phyloP scores from a whole-genome alignment of 208 protist genomes.

The Trypanosoma cruzi region DNA sequence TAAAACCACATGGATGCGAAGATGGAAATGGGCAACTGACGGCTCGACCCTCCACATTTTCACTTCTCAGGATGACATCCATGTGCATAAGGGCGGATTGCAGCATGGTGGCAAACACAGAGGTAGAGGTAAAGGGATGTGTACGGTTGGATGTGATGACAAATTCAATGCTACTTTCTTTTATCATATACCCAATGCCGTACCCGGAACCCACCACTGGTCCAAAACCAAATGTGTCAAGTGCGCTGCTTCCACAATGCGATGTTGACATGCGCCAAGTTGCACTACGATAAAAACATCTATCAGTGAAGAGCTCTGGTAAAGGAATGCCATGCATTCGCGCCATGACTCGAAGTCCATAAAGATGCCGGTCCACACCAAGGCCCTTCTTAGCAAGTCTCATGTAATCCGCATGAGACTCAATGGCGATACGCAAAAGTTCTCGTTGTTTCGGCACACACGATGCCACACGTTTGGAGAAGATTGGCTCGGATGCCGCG shows the following conservation, averaged over 20 bases:
- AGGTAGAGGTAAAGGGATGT: conserved; percentile 24
- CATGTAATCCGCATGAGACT: conserved; percentile 42
- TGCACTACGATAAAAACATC: conserved; percentile 24
- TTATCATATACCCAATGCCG: conserved; percentile 56
- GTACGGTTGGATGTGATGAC: conserved; percentile 36
- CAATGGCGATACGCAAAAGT: conserved; percentile 26
- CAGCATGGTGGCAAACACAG: conserved; percentile 35
- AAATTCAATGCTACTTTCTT: conserved; percentile 30
- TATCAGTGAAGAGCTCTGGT: conserved; percentile 37
- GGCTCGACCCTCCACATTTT: conserved; percentile 1
- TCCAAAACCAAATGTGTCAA: conserved; percentile 47
- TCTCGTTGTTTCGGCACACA: conserved; percentile 28
- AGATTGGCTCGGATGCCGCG: conserved; percentile 13
- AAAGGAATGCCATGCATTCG: conserved; percentile 34
- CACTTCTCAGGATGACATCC: conserved; percentile 27
- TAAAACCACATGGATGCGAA: conserved; percentile 27
- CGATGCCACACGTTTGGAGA: conserved; percentile 30
- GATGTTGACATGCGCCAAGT: conserved; percentile 48
- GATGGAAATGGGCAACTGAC: conserved; percentile 14
- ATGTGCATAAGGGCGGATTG: conserved; percentile 37
- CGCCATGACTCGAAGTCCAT: conserved; percentile 39
- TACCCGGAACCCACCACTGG: conserved; percentile 46
- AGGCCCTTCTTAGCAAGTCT: conserved; percentile 46
- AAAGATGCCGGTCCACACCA: conserved; percentile 50
- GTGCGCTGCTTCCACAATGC: conserved; percentile 47